phyloP scores from a whole-genome alignment of 306 rosid species.

The Cicer yamashitae region DNA sequence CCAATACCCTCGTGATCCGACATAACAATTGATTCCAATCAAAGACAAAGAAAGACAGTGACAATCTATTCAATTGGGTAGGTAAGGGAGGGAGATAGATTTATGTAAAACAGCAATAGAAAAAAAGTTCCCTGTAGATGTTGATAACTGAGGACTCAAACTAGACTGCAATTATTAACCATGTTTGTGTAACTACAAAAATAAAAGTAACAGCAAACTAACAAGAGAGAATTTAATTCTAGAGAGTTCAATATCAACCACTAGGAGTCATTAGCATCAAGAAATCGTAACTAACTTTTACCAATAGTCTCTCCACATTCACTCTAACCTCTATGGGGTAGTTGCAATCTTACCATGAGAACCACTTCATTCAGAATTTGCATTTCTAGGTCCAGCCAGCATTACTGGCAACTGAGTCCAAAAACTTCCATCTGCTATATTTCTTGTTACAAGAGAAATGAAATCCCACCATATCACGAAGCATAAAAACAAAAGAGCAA shows the following conservation, averaged over 20 bases:
- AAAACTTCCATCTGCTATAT: background rate
- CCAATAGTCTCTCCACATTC: background rate
- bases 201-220: constrained; percentile 8
- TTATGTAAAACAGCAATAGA: background rate
- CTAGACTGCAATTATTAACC: constrained; percentile 4
- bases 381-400: constrained; percentile 15
- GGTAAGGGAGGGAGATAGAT: background rate
- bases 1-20: background rate
- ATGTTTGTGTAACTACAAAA: background rate
- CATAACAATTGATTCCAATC: background rate
- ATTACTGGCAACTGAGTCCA: background rate
- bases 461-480: constrained; percentile 7
- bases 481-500: constrained; percentile 3
- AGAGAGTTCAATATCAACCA: background rate
- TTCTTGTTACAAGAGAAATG: background rate
- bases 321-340: constrained; percentile 3
- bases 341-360: constrained; percentile 8
- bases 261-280: background rate
- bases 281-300: constrained; percentile 26
- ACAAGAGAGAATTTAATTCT: background rate
- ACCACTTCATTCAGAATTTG: constrained; percentile 5
- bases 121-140: background rate
- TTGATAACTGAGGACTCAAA: background rate
- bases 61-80: background rate
- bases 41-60: background rate